Evolutionary conservation across 2,329 filamentous ascomycete genomes (phyloP).

Genomic region (Aspergillus arachidicola): DNA sequence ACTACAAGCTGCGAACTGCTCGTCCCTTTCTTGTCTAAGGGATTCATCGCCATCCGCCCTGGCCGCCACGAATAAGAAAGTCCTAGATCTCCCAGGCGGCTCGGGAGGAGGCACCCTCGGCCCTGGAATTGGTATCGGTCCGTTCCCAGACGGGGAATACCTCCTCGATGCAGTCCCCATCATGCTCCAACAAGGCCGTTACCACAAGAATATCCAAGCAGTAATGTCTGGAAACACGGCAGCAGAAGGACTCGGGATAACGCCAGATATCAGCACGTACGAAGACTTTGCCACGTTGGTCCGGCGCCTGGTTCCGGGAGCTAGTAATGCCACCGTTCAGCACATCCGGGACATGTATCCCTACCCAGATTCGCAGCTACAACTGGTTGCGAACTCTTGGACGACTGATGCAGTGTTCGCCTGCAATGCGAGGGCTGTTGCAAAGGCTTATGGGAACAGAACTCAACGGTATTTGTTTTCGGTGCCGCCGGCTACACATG

Average conservation of each 20-base stretch:
- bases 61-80: background rate
- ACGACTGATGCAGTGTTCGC: background rate
- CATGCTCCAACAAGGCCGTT: background rate
- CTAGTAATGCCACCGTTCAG: background rate
- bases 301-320: background rate
- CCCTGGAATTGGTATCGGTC: background rate
- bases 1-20: background rate
- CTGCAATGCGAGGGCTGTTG: background rate
- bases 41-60: background rate
- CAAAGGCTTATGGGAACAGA: background rate
- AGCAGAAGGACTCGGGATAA: background rate
- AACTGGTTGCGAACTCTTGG: background rate
- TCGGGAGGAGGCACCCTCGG: background rate
- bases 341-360: background rate
- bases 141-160: background rate
- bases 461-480: constrained; percentile 2
- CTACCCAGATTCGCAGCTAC: constrained; percentile 1
- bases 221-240: background rate
- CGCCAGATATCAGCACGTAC: background rate
- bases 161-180: background rate
- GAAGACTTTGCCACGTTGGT: background rate
- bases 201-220: background rate
- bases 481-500: constrained; percentile 2
- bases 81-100: background rate
- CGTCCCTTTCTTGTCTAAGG: background rate